These are phyloP conservation scores for Moricandia arvensis DNA, from an alignment of 345 rosid species.

Conservation along the genomic window DNA sequence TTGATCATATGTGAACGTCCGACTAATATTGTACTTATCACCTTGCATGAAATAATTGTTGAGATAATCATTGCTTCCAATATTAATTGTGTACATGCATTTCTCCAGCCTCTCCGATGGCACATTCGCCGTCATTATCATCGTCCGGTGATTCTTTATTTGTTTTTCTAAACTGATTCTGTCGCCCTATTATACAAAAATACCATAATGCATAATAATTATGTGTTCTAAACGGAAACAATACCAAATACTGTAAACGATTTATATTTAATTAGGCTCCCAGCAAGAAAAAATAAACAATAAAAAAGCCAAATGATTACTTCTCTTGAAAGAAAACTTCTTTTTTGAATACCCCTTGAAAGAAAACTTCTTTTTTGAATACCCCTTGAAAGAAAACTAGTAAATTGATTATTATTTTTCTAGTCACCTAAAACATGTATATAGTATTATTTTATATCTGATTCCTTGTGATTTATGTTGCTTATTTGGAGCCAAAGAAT, in stretches of 20 bases:
- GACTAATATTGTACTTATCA: conserved; percentile 7
- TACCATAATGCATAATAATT: neutral
- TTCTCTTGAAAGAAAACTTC: neutral
- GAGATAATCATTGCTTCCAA: conserved; percentile 54
- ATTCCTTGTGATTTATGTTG: neutral
- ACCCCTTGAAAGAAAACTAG: neutral
- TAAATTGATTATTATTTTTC: no score
- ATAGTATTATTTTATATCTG: neutral
- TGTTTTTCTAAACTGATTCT: conserved; percentile 40
- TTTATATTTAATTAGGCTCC: neutral
- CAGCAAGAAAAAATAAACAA: neutral
- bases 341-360: neutral
- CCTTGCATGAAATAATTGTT: conserved; percentile 51
- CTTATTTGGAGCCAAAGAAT: neutral
- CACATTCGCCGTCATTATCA: conserved; percentile 26
- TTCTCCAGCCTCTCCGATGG: conserved; percentile 31
- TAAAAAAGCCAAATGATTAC: neutral
- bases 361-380: no score
- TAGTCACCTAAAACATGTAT: neutral
- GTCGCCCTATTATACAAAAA: conserved; percentile 40
- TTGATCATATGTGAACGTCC: conserved; percentile 13
- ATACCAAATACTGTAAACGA: neutral
- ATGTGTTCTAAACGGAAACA: neutral
- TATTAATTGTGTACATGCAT: conserved; percentile 50
- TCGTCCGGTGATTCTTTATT: conserved; percentile 39